Base-by-base conservation (phyloP, 371 early-diverging fungal genomes). In the Mortierella sp. region DNA sequence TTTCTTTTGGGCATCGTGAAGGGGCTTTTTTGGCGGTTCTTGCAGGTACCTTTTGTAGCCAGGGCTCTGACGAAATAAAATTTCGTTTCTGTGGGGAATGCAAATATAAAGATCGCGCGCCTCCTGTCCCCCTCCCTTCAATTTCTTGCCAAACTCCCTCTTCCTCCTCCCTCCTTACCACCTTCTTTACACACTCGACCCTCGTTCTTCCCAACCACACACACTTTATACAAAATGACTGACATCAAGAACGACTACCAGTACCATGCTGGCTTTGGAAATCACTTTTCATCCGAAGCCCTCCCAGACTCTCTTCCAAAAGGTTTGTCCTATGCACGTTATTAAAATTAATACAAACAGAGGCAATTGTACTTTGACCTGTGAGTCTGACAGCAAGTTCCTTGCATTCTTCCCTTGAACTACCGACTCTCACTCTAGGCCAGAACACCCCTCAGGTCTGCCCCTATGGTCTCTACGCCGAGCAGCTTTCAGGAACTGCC, bases 401-500 rank as follows among this genome's bases (percentile, higher is more conserved):
- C 35, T 35, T 35, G 45, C n/a, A 62, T 61, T 37, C 57, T 39
- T 26, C 55, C 26, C 24, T 18, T 39, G 39, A 37, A 18, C 16
- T 26, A 6, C 9, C 22, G 16, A 60, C 40, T 18, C 28, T 24
- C 26, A 18, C 47, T 30, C 66, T 64, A 86, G 95, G 91, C 62
- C 96, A 95, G 75, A 98, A 98, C 88, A 92, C 96, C 2, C 98
- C 99, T 9, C 97, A 97, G 86, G 85, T 88, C 67, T 95, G 95
- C 76, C 95, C 98, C 39, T 97, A 95, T 75, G 91, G 93, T 20
- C 89, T 98, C 62, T 97, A 97, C 77, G 96, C 98, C 26, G 99
- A 98, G 85, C 97, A 97, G 79, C 88, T 98, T 35, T 95, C 96
- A 28, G 98, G 98, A 51, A 94, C 97, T 6, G 97, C 98, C 18